Base-by-base conservation (phyloP, 495 filamentous ascomycete species). In the Penicillium bovifimosum region DNA sequence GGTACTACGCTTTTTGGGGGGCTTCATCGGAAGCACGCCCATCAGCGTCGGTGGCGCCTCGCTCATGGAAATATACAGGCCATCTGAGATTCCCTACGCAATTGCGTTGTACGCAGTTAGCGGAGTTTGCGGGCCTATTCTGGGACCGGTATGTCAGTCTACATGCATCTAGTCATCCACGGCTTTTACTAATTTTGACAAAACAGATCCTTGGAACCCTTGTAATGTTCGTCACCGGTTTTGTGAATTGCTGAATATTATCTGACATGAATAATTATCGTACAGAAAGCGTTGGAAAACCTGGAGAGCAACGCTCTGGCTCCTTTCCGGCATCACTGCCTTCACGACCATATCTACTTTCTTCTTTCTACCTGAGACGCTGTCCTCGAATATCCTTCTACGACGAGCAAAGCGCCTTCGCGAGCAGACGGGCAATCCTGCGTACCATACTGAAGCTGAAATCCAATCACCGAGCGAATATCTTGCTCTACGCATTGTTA, bases 301-400 rank as follows among this genome's bases (percentile, higher is more conserved):
- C 5, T 56, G 53, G 53, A 33, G 40, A 40, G 53, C 53, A 51
- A 46, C 39, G 5, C 32, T 56, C 17, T 51, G 53, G 53, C 40
- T 56, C 9, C 31, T 56, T 45, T n/a, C 47, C 17, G 53, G 47
- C 9, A 56, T 51, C 75, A 71, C 20, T 49, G 77, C 48, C 72
- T 70, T 56, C 29, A 46, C 53, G 32, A 56, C 53, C 41, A 41
- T 80, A n/a, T 54, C 64, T 17, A 66, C 77, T 53, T 72, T 80
- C 50, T 61, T 80, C 43, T 64, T 68, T 45, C 58, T 80, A 10
- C 77, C 77, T 9, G 77, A 80, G 52, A 80, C 77, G 0, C 69
- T 73, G 3, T 69, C 75, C 43, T 64, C 68, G 0, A 80, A 77
- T 49, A 78, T 80, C 55, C 71, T 80, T 16, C 67, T 76, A 47